phyloP scores from a whole-genome alignment of 495 filamentous ascomycete genomes.

The Xylaria longipes region DNA sequence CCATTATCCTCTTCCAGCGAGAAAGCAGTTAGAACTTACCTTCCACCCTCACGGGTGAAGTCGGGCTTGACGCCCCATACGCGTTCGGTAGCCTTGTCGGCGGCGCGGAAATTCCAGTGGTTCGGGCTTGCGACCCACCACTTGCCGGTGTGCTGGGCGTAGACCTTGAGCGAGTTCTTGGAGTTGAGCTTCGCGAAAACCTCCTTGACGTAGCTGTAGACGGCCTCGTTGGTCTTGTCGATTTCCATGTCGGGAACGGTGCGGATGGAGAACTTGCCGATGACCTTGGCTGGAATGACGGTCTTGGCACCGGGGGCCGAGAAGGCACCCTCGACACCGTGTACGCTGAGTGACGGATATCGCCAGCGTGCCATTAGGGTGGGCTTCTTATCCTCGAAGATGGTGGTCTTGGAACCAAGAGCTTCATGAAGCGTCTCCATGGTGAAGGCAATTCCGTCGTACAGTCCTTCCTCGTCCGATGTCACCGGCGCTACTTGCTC shows the following conservation, averaged over 20 bases:
- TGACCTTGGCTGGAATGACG: conserved; percentile 96
- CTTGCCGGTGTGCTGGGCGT: conserved; percentile 85
- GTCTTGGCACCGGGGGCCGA: conserved; percentile 95
- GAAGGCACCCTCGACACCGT: conserved; percentile 96
- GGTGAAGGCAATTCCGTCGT: conserved; percentile 85
- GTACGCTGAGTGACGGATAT: conserved; percentile 91
- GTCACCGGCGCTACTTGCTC: conserved; percentile 90
- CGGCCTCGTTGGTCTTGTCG: conserved; percentile 80
- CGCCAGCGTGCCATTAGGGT: conserved; percentile 97
- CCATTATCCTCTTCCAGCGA: neutral
- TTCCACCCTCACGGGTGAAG: conserved; percentile 94
- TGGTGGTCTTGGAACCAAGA: conserved; percentile 82
- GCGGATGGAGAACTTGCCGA: conserved; percentile 96
- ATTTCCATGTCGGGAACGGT: conserved; percentile 98
- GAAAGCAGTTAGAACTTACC: conserved; percentile 52
- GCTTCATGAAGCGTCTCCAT: conserved; percentile 95
- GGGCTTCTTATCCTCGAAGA: conserved; percentile 81
- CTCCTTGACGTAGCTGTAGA: conserved; percentile 78
- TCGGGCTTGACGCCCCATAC: conserved; percentile 94
- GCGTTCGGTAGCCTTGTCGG: conserved; percentile 87
- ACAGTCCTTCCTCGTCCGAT: conserved; percentile 83
- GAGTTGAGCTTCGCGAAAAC: conserved; percentile 82
- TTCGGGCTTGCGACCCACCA: conserved; percentile 98
- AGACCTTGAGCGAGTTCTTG: conserved; percentile 88
- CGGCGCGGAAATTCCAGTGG: conserved; percentile 97